phyloP scores from a whole-genome alignment of 2,329 filamentous ascomycete species.

The Alternaria longipes region DNA sequence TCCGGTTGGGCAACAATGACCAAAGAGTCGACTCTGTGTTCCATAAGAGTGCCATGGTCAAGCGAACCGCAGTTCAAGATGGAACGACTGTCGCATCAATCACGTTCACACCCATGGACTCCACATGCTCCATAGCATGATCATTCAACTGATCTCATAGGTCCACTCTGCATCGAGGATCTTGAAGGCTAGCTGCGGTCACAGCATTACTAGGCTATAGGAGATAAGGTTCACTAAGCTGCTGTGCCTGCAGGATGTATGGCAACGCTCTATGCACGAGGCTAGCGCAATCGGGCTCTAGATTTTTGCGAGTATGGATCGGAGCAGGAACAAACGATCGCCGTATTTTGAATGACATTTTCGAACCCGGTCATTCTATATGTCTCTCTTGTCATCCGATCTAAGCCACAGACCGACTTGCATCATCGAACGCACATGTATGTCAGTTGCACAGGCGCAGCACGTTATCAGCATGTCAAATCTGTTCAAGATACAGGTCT shows the following conservation, averaged over 20 bases:
- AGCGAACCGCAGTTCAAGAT: neutral
- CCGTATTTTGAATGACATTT: neutral
- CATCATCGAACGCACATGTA: constrained; percentile 30
- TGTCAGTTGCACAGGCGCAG: constrained; percentile 25
- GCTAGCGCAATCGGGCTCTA: constrained; percentile 13
- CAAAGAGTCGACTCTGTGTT: neutral
- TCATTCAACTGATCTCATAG: neutral
- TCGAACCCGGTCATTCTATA: neutral
- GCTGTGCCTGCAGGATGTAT: constrained; percentile 31
- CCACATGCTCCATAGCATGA: neutral
- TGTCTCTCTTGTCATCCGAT: constrained; percentile 22
- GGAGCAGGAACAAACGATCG: constrained; percentile 1
- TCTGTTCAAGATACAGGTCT: constrained; percentile 23
- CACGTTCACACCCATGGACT: neutral
- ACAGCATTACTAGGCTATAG: constrained; percentile 31
- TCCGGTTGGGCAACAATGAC: constrained; percentile 10
- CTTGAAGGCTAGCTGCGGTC: constrained; percentile 31
- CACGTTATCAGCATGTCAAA: constrained; percentile 37
- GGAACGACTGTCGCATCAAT: neutral
- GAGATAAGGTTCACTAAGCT: constrained; percentile 19
- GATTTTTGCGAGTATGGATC: neutral
- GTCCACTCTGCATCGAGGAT: constrained; percentile 30
- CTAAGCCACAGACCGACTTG: constrained; percentile 36
- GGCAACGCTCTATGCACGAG: constrained; percentile 9
- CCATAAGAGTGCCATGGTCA: constrained; percentile 13